Evolutionary conservation across 805 yeast genomes (phyloP), one percentile per base, ranked within the genome.

Genomic region (Maudiozyma pseudohumilis): DNA sequence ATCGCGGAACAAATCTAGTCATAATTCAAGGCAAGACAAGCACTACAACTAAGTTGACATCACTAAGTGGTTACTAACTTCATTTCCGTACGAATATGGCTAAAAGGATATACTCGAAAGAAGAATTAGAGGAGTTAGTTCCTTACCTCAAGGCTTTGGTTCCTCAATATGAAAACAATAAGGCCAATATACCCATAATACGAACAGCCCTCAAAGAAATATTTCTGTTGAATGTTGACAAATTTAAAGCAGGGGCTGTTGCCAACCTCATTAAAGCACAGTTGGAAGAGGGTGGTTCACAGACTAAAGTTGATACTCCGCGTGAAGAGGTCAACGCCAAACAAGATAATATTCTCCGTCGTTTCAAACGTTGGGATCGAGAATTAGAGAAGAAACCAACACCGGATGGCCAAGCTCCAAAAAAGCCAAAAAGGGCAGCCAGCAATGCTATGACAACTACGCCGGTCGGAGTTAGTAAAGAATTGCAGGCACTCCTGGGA

Each of bases 401-500:
- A n/a, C 23, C 20, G 11, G 23, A 23, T n/a, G 4, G 7, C 4
- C 11, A 31, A n/a, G 17, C 9, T 12, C 28, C 25, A 10, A 28
- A 22, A 13, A 4, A 11, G 13, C 11, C 19, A 12, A 35, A 31
- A n/a, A 23, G 13, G 5, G 17, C 30, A 29, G 16, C 17, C 4
- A 25, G 38, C 27, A 34, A 25, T 34, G n/a, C 11, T 17, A 27
- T 33, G 34, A 31, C 26, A 21, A 40, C 38, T 4, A 24, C 68
- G 33, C 63, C 64, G 26, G 72, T 69, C 19, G 55, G 66, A 59
- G 52, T 80, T 19, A 71, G 79, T 13, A 62, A 69, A 2, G 70
- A 68, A 26, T 63, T 83, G 22, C 65, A 66, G 31, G 63, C 51
- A 2, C 55, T 83, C 7, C 52, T 83, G 7, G 72, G 69, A 0